Base-by-base conservation (phyloP, 345 rosid species). In the Brassica juncea region DNA sequence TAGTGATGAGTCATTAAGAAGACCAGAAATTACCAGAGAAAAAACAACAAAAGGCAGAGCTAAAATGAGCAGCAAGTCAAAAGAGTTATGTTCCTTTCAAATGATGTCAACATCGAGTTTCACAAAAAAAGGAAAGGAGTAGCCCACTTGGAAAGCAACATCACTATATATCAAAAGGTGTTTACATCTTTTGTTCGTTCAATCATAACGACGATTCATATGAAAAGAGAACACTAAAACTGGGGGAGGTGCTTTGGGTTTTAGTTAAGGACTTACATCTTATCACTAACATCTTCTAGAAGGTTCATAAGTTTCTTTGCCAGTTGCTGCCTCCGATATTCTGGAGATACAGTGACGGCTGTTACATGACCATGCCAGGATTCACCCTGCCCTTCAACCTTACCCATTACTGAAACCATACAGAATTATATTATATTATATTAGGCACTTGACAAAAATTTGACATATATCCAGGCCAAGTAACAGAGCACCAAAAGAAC, bases 361-460 rank as follows among this genome's bases (percentile, higher is more conserved):
- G 97, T 96, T 14, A 93, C 98, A 78, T 90, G 99, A 49, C 99
- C 98, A 72, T 96, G 98, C 98, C 98, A 96, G 5, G 97, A 93
- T 81, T 93, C 98, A 68, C 98, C 99, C 28, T 92, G 97, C 66
- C 97, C 99, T 88, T 93, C 97, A 21, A 92, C 95, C 77, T 96
- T 93, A 35, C 97, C 97, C 98, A 96, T 93, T 60, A 92, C 98
- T 90, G 86, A 73, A 81, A 25, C 74, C 81, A 66, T 66, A 59
- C 30, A 8, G 70, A 47, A 55, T 0, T 19, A 19, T n/a, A 19
- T 19, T 19, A 19, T 19, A 19, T 19, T 8, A 55, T 10, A 80
- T 77, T 34, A 65, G 63, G 72, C 74, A 28, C 61, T 8, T 0
- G 44, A 8, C 63, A 68, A 44, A 44, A 61, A 58, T 49, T 55